Base-by-base conservation (phyloP, 2,329 filamentous ascomycete genomes). In the Hansfordia pulvinata region DNA sequence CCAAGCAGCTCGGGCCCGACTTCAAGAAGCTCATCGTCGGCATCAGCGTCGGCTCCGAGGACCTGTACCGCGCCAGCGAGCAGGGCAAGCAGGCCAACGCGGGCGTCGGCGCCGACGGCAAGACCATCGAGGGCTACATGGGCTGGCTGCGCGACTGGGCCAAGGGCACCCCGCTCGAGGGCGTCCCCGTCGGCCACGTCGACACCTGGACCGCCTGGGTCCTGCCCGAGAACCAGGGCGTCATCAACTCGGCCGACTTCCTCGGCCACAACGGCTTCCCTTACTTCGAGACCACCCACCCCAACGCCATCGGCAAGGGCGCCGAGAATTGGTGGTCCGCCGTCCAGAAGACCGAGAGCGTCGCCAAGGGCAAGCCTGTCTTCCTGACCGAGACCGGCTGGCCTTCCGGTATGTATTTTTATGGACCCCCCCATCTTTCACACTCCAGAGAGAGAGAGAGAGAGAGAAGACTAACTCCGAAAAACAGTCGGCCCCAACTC, bases 121-220 rank as follows among this genome's bases (percentile, higher is more conserved):
- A 20, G 2, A 41, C 43, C 29, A 44, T 48, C 18, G 32, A 37
- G 25, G 40, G 36, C 4, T 48, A 47, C 22, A 39, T 48, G 21
- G 43, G 38, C 17, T 41, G 38, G 43, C 18, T 39, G 30, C 32
- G 42, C n/a, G 41, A 46, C 24, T 40, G 38, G 42, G 17, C 40
- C 19, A 34, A 30, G 8, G 40, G 36, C 20, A 46, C 43, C 2
- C 19, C 20, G 10, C 32, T 48, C 10, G 39, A 40, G 31, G 28
- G 28, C 25, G 44, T 39, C 34, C 42, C 41, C 11, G 38, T 48
- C 19, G 43, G 39, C 11, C 44, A 48, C 23, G 37, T 46, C 20
- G 44, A 48, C 29, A 46, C 43, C 5, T 47, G 42, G 42, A 43
- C 42, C 6, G 43, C 43, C 14, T 46, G 42, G 44, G 26, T 45